phyloP scores from a whole-genome alignment of 2,329 filamentous ascomycete genomes.

The Cladosporium sp. region DNA sequence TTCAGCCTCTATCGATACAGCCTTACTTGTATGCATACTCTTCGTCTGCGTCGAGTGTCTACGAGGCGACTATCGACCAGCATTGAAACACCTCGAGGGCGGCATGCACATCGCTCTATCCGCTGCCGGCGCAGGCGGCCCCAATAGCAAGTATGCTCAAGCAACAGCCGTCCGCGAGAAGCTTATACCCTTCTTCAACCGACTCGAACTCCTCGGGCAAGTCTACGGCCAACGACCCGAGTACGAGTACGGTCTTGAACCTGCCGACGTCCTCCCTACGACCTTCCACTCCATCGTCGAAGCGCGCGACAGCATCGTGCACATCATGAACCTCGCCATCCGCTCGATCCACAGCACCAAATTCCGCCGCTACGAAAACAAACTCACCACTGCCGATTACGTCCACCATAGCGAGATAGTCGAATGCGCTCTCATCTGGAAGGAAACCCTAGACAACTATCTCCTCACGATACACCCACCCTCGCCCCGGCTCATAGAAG shows the following conservation, averaged over 20 bases:
- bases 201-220: conserved; percentile 17
- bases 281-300: conserved; percentile 14
- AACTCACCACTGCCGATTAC: conserved; percentile 12
- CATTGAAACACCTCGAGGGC: conserved; percentile 20
- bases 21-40: conserved; percentile 25
- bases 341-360: conserved; percentile 17
- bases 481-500: conserved; percentile 11
- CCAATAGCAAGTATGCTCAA: not conserved
- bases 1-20: conserved; percentile 14
- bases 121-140: not conserved
- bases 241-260: conserved; percentile 4
- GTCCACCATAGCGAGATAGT: conserved; percentile 8
- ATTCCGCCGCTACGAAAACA: conserved; percentile 12
- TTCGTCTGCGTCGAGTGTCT: conserved; percentile 28
- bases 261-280: conserved; percentile 8
- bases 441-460: conserved; percentile 8
- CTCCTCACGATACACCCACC: not conserved
- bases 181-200: conserved; percentile 19
- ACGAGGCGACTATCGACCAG: conserved; percentile 21
- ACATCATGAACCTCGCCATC: conserved; percentile 18
- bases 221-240: conserved; percentile 15
- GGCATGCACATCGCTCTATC: conserved; percentile 20
- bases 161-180: conserved; percentile 12
- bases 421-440: conserved; percentile 7
- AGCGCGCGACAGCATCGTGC: conserved; percentile 19